Conservation (phyloP, 1,139 yeast genomes). For the Pichia sp. region DNA sequence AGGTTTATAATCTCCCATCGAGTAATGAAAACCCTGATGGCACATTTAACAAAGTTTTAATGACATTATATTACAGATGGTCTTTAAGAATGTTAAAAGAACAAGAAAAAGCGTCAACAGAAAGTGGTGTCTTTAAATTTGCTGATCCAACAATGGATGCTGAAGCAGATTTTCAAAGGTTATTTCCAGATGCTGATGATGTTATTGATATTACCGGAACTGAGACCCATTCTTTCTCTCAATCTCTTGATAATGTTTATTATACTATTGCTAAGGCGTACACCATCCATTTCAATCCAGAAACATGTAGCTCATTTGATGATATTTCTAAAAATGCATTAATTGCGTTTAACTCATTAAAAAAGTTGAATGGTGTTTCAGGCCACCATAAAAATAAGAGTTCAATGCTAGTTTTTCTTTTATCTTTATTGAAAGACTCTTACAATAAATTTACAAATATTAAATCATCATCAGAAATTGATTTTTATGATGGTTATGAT, state of each 20-base stretch:
- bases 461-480: slow-evolving; percentile 20
- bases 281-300: slow-evolving; percentile 28
- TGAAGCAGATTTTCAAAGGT: slow-evolving; percentile 62
- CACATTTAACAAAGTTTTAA: slow-evolving; percentile 42
- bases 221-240: slow-evolving; percentile 11
- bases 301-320: slow-evolving; percentile 20
- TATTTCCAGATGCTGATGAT: slow-evolving; percentile 89
- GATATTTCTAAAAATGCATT: slow-evolving; percentile 39
- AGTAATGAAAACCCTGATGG: slow-evolving; percentile 18
- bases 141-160: slow-evolving; percentile 56
- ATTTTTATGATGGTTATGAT: slow-evolving; percentile 54
- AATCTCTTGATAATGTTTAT: slow-evolving; percentile 32
- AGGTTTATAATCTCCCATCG: slow-evolving; percentile 10
- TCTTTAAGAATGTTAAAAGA: slow-evolving; percentile 58
- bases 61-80: slow-evolving; percentile 73
- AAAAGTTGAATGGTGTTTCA: slow-evolving; percentile 25
- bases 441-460: slow-evolving; percentile 16
- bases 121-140: slow-evolving; percentile 58
- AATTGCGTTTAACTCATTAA: slow-evolving; percentile 27
- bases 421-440: slow-evolving; percentile 32
- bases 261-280: slow-evolving; percentile 34
- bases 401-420: slow-evolving; percentile 37
- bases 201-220: slow-evolving; percentile 36
- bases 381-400: slow-evolving; percentile 29
- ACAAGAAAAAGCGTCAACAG: slow-evolving; percentile 56